A percentile compares a stretch with the other conserved stretches of the same genome.
phyloP scores from a whole-genome alignment of 2,329 filamentous ascomycete genomes.

The Fusarium beomiforme region DNA sequence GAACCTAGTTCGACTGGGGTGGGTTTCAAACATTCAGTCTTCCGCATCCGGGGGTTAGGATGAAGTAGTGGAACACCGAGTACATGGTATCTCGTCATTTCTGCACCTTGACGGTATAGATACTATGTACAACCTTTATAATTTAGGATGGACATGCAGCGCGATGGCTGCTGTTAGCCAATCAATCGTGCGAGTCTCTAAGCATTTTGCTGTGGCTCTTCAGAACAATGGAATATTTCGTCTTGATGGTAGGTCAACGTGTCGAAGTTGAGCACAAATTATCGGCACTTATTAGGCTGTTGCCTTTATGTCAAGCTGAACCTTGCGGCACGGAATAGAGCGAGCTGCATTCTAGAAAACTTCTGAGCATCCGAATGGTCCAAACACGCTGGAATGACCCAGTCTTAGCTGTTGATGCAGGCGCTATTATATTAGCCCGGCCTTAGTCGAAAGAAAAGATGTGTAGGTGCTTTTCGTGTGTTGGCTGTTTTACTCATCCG shows the following conservation, averaged over 20 bases:
- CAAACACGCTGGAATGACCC: slow-evolving; percentile 19
- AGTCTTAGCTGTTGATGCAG: slow-evolving; percentile 22
- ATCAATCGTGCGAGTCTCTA: background rate
- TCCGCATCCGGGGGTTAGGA: slow-evolving; percentile 23
- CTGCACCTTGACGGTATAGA: slow-evolving; percentile 16
- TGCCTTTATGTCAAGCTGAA: slow-evolving; percentile 27
- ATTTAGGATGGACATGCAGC: slow-evolving; percentile 15
- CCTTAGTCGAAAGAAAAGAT: slow-evolving; percentile 15
- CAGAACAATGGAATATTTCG: background rate
- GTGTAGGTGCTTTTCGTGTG: slow-evolving; percentile 29
- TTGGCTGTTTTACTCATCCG: slow-evolving; percentile 17
- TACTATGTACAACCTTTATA: slow-evolving; percentile 14
- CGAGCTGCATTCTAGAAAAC: slow-evolving; percentile 31
- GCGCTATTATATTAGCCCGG: slow-evolving; percentile 28
- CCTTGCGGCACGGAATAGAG: slow-evolving; percentile 16
- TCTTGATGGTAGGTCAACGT: background rate
- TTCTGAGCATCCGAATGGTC: slow-evolving; percentile 12
- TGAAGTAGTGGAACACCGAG: slow-evolving; percentile 36
- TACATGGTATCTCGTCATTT: slow-evolving; percentile 42
- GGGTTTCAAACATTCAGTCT: slow-evolving; percentile 13
- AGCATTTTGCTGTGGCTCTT: background rate
- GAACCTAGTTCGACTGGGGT: slow-evolving; percentile 1
- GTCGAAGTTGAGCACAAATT: background rate
- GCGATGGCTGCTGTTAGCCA: slow-evolving; percentile 10
- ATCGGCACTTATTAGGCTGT: slow-evolving; percentile 27